These are phyloP conservation scores for Hamigera avellanea DNA, from an alignment of 495 filamentous ascomycete species.

Conservation along the genomic window DNA sequence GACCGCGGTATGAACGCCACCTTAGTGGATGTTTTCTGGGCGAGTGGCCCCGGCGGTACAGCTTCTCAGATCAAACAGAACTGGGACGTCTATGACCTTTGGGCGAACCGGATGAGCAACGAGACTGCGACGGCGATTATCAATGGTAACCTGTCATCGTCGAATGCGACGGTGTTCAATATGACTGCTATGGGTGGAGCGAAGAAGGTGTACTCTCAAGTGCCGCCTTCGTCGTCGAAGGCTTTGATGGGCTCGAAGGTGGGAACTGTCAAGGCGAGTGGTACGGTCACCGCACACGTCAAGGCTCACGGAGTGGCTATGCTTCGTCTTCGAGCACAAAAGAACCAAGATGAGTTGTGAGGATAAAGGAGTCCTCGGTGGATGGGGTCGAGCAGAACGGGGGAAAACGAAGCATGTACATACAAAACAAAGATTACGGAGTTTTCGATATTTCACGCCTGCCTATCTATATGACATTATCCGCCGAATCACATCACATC, in stretches of 20 bases:
- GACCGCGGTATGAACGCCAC: conserved; percentile 36
- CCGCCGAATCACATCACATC: too few species aligned
- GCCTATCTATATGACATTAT: too few species aligned
- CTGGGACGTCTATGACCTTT: conserved; percentile 47
- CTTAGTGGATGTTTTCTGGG: conserved; percentile 42
- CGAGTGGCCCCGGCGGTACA: conserved; percentile 26
- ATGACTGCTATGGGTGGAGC: conserved; percentile 23
- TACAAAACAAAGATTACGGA: too few species aligned
- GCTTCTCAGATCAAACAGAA: conserved; percentile 19
- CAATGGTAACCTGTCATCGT: conserved; percentile 7
- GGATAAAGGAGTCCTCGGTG: not conserved
- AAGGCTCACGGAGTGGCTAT: conserved; percentile 32
- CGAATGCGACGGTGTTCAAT: conserved; percentile 16
- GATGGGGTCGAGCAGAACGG: too few species aligned
- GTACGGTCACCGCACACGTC: conserved; percentile 27
- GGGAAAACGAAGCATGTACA: too few species aligned
- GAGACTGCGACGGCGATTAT: conserved; percentile 31
- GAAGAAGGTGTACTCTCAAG: conserved; percentile 26
- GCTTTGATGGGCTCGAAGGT: conserved; percentile 30
- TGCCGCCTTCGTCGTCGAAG: conserved; percentile 13
- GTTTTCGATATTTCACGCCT: too few species aligned
- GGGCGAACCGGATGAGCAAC: conserved; percentile 41
- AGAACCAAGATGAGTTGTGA: conserved; percentile 35
- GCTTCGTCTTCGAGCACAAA: conserved; percentile 31
- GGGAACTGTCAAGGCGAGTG: conserved; percentile 24